Base-by-base conservation (phyloP, 1,139 yeast genomes). In the Yarrowia galli region DNA sequence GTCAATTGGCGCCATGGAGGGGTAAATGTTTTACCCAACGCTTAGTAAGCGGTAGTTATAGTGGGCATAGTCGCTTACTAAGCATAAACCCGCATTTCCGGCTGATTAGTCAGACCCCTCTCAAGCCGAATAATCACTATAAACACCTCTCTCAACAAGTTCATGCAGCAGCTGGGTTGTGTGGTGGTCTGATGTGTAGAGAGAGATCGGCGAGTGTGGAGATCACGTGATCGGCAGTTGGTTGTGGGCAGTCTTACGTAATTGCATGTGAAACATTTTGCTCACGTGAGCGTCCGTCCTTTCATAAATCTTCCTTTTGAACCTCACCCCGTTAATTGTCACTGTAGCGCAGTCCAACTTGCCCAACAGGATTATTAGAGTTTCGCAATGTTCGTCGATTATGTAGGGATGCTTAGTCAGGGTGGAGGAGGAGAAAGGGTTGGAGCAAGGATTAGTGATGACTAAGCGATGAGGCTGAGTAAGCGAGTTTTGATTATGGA, bases 161-260 rank as follows among this genome's bases (percentile, higher is more conserved):
- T 20, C 18, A 51, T 51, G 42, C 32, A 35, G n/a, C 25, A 6
- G 32, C 8, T 28, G 32, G 32, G 32, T 49, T 49, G 56, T 49
- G 32, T 49, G 32, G 56, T 49, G 56, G 56, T 10, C 56, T 49
- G 56, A 49, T 49, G 48, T 43, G n/a, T n/a, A n/a, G n/a, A n/a
- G n/a, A n/a, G n/a, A 45, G 56, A 49, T 49, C 58, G 36, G 15
- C 54, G 12, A 20, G 10, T 10, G 5, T 7, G 28, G 13, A 10
- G 22, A 5, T 49, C 54, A 48, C 54, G 54, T 48, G 54, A 48
- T 2, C 5, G 18, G n/a, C n/a, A n/a, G n/a, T n/a, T n/a, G n/a
- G 38, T 12, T 8, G 7, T 12, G 23, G 54, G n/a, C n/a, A n/a
- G n/a, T n/a, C 10, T 48, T 48, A 48, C 10, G 54, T 48, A 28